A percentile compares a stretch with the other conserved stretches of the same genome.
Evolutionary conservation across 768 basidiomycete genomes (phyloP).

Genomic region (Jaapia argillacea): DNA sequence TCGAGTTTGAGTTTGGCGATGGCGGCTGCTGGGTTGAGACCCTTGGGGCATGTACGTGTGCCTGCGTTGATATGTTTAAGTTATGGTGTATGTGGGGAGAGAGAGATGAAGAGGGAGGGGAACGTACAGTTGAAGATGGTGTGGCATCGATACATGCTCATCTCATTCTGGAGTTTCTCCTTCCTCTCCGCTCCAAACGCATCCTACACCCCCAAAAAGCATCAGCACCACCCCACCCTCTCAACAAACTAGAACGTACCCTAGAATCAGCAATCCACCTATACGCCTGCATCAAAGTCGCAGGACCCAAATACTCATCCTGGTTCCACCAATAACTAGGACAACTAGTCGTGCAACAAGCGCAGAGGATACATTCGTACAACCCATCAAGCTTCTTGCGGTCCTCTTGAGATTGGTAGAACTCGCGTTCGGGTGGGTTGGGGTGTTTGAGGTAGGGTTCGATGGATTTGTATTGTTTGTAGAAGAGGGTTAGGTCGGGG

Average conservation of each 20-base stretch:
- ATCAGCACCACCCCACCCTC: too few relatives aligned
- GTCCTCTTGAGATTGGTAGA: slow-evolving; percentile 84
- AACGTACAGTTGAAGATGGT: slow-evolving; percentile 92
- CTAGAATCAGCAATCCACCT: slow-evolving; percentile 97
- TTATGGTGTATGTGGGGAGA: too few relatives aligned
- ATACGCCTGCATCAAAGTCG: slow-evolving; percentile 94
- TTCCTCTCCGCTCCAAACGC: slow-evolving; percentile 68
- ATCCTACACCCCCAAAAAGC: slow-evolving; percentile 56
- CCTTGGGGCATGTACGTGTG: slow-evolving; percentile 95
- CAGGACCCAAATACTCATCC: slow-evolving; percentile 96
- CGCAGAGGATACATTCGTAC: slow-evolving; percentile 96
- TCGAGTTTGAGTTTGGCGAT: slow-evolving; percentile 93
- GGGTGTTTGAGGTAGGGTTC: slow-evolving; percentile 94
- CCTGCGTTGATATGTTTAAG: slow-evolving; percentile 28
- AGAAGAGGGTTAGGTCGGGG: slow-evolving; percentile 83
- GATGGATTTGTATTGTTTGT: slow-evolving; percentile 99
- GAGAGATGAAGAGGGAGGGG: slow-evolving; percentile 1
- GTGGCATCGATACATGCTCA: slow-evolving; percentile 96
- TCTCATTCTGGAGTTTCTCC: slow-evolving; percentile 89
- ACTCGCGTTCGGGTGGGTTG: slow-evolving; percentile 80
- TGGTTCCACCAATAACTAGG: slow-evolving; percentile 99
- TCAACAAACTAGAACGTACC: slow-evolving; percentile 34
- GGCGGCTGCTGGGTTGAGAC: slow-evolving; percentile 85
- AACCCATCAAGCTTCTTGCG: slow-evolving; percentile 80
- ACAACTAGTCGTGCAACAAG: slow-evolving; percentile 97